Evolutionary conservation across 148 eudicot genomes (phyloP), one percentile per base, ranked within the genome.

Genomic region (Cornus kousa): DNA sequence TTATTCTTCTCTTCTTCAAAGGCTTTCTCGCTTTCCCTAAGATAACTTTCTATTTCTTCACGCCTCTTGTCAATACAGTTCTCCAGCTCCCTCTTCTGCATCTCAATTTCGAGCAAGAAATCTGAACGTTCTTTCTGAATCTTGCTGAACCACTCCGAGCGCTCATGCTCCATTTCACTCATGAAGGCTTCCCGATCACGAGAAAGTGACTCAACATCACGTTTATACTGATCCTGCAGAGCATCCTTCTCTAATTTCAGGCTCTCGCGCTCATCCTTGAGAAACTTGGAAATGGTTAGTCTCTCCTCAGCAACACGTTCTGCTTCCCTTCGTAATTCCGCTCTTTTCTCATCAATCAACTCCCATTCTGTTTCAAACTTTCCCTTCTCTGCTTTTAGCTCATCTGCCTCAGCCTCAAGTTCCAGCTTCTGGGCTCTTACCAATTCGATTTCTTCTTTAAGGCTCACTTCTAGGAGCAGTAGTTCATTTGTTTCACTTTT

Each of bases 351-450:
- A 81, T 95, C 97, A 73, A 95, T 93, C 60, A 81, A 62, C 66
- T 95, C 97, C 97, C 97, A 95, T 74, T 95, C 97, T 62, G 89
- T 84, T 87, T 95, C 99, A 72, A 95, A 93, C 53, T 91, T 91
- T 39, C 92, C 90, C 85, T 95, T 93, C 80, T 87, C 93, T 70
- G 78, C 84, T 85, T 89, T 90, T 83, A 93, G 75, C 79, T 86
- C 88, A 71, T 95, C 95, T 71, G 96, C 97, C 75, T 93, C 92
- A 68, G 82, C 80, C 82, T 95, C 97, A 71, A 93, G 88, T 79
- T 95, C 93, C 74, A 65, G 81, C 68, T 93, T 93, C 76, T 91
- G 93, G 68, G 91, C 91, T 83, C 97, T 89, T 23, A 95, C 87
- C 67, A 78, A 60, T 81, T 95, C 97, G 72, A 95, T 91, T 82